Conservation (phyloP, 768 basidiomycete species). For the Pleurotus ostreatus region DNA sequence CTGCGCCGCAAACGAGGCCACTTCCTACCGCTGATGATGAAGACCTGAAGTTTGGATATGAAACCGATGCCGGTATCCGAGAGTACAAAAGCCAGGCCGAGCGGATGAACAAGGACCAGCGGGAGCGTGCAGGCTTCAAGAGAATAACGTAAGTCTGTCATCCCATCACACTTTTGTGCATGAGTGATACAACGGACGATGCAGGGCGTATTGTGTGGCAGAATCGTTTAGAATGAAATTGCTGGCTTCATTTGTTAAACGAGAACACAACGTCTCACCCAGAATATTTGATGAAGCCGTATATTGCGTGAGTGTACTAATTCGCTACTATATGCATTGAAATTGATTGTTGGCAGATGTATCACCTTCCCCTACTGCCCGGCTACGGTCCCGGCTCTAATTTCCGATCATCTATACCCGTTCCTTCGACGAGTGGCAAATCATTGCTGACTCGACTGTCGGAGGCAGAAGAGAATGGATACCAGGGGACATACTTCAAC, state of each 20-base stretch:
- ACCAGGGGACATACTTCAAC: constrained; percentile 81
- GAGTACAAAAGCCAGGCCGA: constrained; percentile 86
- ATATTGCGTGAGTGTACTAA: constrained; percentile 67
- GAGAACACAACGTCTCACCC: constrained; percentile 88
- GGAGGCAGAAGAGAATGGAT: constrained; percentile 87
- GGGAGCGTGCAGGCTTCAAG: constrained; percentile 66
- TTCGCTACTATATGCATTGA: not conserved
- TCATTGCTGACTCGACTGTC: constrained; percentile 68
- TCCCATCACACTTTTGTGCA: not conserved
- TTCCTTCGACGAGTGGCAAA: constrained; percentile 45
- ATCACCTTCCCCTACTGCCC: constrained; percentile 86
- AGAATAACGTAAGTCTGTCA: constrained; percentile 1
- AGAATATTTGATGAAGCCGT: constrained; percentile 91
- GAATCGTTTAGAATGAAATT: constrained; percentile 84
- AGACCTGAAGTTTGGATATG: constrained; percentile 55
- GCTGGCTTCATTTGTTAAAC: constrained; percentile 79
- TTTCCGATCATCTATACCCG: constrained; percentile 76
- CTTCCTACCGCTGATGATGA: constrained; percentile 42
- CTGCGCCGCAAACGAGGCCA: constrained; percentile 84
- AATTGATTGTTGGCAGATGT: constrained; percentile 53
- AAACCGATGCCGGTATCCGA: constrained; percentile 61
- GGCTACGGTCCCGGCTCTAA: constrained; percentile 86
- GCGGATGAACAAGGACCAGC: constrained; percentile 82
- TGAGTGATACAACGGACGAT: constrained; percentile 24
- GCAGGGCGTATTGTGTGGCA: constrained; percentile 88